These are phyloP conservation scores for Xylaria sp. DNA, from an alignment of 2,329 filamentous ascomycete genomes.

Conservation along the genomic window DNA sequence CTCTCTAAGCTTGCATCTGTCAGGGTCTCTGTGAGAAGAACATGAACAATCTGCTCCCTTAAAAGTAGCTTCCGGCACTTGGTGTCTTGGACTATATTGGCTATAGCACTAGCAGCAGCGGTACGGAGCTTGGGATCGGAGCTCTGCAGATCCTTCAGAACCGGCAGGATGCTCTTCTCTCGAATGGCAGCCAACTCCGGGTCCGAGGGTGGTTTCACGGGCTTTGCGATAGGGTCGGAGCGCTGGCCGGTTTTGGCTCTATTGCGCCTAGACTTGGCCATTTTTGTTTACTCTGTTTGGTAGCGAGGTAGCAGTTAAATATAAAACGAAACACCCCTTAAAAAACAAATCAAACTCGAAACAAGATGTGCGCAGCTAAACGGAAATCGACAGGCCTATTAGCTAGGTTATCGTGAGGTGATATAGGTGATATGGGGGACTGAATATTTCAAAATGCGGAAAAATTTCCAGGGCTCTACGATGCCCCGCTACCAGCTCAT, in stretches of 20 bases:
- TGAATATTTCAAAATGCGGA: slow-evolving; percentile 20
- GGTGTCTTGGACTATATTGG: slow-evolving; percentile 69
- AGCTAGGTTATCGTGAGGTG: not conserved
- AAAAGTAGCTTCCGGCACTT: slow-evolving; percentile 72
- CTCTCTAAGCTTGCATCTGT: slow-evolving; percentile 72
- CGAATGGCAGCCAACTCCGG: slow-evolving; percentile 71
- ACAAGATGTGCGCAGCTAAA: not conserved
- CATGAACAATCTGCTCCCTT: slow-evolving; percentile 72
- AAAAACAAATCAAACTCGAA: not conserved
- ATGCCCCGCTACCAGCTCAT: slow-evolving; percentile 25
- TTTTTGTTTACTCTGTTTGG: slow-evolving; percentile 46
- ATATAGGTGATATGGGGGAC: not conserved
- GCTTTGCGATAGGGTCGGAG: slow-evolving; percentile 65
- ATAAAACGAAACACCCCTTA: not conserved
- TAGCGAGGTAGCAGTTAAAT: not conserved
- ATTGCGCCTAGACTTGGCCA: slow-evolving; percentile 70
- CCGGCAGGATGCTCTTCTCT: slow-evolving; percentile 70
- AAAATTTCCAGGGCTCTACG: slow-evolving; percentile 34
- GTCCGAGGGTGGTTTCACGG: slow-evolving; percentile 69
- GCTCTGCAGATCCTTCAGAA: slow-evolving; percentile 69
- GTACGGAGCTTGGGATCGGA: slow-evolving; percentile 68
- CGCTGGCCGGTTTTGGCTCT: slow-evolving; percentile 60
- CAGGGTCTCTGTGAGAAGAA: slow-evolving; percentile 71
- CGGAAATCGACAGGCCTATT: not conserved
- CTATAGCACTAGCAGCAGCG: slow-evolving; percentile 67